phyloP scores from a whole-genome alignment of 345 rosid genomes.

The Moringa oleifera region DNA sequence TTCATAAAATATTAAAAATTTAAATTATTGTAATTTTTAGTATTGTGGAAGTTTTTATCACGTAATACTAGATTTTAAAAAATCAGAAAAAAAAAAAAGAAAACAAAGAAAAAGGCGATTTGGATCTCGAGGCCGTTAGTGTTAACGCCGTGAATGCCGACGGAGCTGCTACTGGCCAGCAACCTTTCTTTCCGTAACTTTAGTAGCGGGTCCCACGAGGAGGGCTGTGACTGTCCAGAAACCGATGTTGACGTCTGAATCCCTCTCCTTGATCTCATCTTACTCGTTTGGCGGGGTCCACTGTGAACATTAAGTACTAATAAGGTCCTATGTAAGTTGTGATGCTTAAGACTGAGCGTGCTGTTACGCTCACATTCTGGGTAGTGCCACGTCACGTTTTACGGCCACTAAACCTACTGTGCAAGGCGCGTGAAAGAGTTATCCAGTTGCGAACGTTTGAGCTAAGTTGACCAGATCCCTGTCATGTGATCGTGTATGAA shows the following conservation, averaged over 20 bases:
- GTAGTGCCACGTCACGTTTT: conserved; percentile 1
- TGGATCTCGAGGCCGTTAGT: not conserved
- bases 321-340: not conserved
- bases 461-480: conserved; percentile 23
- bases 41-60: no score
- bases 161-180: not conserved
- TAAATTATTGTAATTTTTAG: no score
- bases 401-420: not conserved
- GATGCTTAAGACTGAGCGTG: no score
- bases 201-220: conserved; percentile 20
- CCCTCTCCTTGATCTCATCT: conserved; percentile 24
- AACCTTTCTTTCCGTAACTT: conserved; percentile 12
- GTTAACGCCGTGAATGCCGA: conserved; percentile 12
- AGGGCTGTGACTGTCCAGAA: conserved; percentile 26
- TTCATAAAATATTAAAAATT: no score
- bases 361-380: not conserved
- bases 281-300: conserved; percentile 23
- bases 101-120: no score
- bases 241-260: conserved; percentile 53
- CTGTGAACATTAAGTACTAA: not conserved
- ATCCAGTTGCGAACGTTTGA: not conserved
- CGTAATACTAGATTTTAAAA: not conserved
- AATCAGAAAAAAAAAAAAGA: not conserved
- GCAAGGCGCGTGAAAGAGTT: not conserved
- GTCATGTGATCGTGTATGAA: conserved; percentile 20